These are phyloP conservation scores for Colletotrichum graminicola DNA, from an alignment of 2,329 filamentous ascomycete species.

Conservation along the genomic window DNA sequence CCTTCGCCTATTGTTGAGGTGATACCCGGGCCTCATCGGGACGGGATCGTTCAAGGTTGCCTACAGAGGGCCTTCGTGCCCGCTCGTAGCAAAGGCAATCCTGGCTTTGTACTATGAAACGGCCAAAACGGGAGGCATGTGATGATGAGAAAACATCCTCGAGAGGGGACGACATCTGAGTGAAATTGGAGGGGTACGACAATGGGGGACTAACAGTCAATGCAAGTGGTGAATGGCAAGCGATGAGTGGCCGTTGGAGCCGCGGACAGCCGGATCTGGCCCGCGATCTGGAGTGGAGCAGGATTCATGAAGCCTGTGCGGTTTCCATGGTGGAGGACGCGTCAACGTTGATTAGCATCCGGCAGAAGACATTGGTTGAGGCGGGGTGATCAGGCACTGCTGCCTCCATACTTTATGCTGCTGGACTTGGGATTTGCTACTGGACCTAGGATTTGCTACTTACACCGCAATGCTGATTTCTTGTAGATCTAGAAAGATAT, in stretches of 20 bases:
- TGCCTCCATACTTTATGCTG: not conserved
- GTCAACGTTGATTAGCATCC: conserved; percentile 1
- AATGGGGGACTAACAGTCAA: conserved; percentile 4
- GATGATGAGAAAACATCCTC: conserved; percentile 7
- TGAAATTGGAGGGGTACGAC: not conserved
- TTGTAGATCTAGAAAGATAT: not conserved
- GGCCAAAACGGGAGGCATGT: conserved; percentile 15
- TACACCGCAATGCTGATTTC: too few species aligned
- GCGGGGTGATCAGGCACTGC: not conserved
- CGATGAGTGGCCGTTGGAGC: not conserved
- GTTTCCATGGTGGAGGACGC: conserved; percentile 5
- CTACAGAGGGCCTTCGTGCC: conserved; percentile 8
- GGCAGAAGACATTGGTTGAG: not conserved
- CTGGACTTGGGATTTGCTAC: too few species aligned
- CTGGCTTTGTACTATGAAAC: conserved; percentile 26
- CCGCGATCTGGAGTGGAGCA: conserved; percentile 6
- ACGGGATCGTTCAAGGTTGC: conserved; percentile 3
- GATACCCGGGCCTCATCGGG: conserved; percentile 21
- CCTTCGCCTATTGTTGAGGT: conserved; percentile 12
- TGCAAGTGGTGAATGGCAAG: not conserved
- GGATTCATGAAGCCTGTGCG: conserved; percentile 15
- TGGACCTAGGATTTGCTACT: too few species aligned
- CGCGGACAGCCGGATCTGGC: conserved; percentile 5
- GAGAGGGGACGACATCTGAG: not conserved
- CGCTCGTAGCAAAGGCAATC: conserved; percentile 10